Base-by-base conservation (phyloP, 495 filamentous ascomycete genomes). In the Sabuloglossum arenarium region DNA sequence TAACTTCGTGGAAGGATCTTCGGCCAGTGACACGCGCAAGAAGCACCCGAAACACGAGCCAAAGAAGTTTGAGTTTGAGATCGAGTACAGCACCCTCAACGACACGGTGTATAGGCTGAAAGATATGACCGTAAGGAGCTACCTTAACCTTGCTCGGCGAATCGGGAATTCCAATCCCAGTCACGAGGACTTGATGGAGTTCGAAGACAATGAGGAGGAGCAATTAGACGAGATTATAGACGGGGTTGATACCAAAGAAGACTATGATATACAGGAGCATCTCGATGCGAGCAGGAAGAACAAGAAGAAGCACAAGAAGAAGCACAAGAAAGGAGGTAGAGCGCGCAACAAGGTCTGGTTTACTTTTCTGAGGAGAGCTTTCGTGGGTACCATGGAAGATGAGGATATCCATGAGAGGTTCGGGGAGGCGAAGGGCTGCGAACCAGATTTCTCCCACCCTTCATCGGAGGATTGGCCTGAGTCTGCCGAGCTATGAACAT, bases 101-200 rank as follows among this genome's bases (percentile, higher is more conserved):
- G 93, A 95, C 64, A 72, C 79, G 37, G 65, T 82, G 0, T 96
- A 85, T 63, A 75, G 74, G 57, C 69, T 97, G 66, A 70, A 78
- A 46, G 91, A 97, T 62, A 69, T 99, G 67, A 96, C 88, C 1
- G 87, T 95, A 50, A 76, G 75, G 56, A 93, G 78, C 62, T 85
- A 84, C 60, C 70, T 96, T 42, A 69, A 82, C 31, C 74, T 99
- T 19, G 91, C 91, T 3, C 73, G 75, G 30, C 71, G 82, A 51
- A 94, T 97, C 56, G 88, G 82, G 21, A 68, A 79, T 55, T 73
- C 71, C 46, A 66, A 70, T 55, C 62, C 69, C 23, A 58, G 62
- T 57, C 60, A 58, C 16, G 64, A 60, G 55, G 66, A 60, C 3
- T 58, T 47, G 60, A 61, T 51, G 27, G 65, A 57, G 6, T 51